These are phyloP conservation scores for Aureobasidium sp. DNA, from an alignment of 2,329 filamentous ascomycete genomes.

Conservation along the genomic window DNA sequence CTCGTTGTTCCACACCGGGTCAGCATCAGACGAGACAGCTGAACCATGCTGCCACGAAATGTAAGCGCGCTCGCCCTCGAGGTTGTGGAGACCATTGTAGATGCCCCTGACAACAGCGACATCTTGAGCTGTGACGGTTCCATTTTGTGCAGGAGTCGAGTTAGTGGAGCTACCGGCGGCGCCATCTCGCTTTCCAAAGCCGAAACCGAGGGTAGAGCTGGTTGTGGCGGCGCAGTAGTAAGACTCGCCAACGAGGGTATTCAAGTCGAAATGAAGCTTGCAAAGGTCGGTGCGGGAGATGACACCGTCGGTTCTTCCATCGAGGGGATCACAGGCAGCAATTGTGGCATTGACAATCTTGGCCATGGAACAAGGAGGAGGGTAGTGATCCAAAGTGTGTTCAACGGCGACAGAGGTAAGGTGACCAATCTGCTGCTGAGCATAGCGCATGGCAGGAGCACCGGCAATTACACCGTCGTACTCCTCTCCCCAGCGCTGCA, in stretches of 20 bases:
- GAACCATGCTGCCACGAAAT: slow-evolving; percentile 28
- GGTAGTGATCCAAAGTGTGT: slow-evolving; percentile 32
- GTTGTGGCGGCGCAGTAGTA: slow-evolving; percentile 34
- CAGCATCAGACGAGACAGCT: slow-evolving; percentile 24
- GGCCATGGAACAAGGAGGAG: slow-evolving; percentile 37
- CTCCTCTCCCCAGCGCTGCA: slow-evolving; percentile 42
- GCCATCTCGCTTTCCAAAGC: background rate
- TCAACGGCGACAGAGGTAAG: slow-evolving; percentile 33
- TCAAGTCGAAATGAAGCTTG: slow-evolving; percentile 38
- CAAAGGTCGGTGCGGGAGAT: slow-evolving; percentile 42
- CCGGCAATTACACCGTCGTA: slow-evolving; percentile 40
- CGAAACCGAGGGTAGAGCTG: slow-evolving; percentile 12
- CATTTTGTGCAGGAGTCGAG: slow-evolving; percentile 23
- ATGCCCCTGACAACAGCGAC: slow-evolving; percentile 27
- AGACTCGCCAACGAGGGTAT: slow-evolving; percentile 36
- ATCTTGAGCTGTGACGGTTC: slow-evolving; percentile 25
- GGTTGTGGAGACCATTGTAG: slow-evolving; percentile 32
- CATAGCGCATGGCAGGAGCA: slow-evolving; percentile 39
- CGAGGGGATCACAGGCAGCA: slow-evolving; percentile 45
- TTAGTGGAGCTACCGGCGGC: background rate
- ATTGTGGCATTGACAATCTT: slow-evolving; percentile 49
- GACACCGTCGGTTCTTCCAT: slow-evolving; percentile 47
- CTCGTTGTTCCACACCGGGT: slow-evolving; percentile 27
- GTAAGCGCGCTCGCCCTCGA: slow-evolving; percentile 31
- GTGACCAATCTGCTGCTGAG: slow-evolving; percentile 39